Conservation (phyloP, 306 rosid genomes). For the Phaseolus lunatus region DNA sequence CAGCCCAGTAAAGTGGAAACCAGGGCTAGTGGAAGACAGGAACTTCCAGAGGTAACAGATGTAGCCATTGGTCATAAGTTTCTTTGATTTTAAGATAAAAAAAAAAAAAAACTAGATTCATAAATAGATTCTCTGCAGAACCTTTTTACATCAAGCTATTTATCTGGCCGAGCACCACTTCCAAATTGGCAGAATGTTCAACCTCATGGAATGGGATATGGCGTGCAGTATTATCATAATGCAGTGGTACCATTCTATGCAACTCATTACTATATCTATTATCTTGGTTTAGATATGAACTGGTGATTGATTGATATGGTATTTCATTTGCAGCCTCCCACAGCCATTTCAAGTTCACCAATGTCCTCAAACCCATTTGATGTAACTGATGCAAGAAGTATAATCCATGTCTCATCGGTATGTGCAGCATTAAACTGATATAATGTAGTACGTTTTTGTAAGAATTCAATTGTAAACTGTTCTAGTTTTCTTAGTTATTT, state of each 20-base stretch:
- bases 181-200: slow-evolving; percentile 67
- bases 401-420: slow-evolving; percentile 58
- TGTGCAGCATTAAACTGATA: slow-evolving; percentile 43
- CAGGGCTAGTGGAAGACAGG: slow-evolving; percentile 59
- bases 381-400: slow-evolving; percentile 48
- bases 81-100: neutral
- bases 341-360: slow-evolving; percentile 52
- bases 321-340: slow-evolving; percentile 57
- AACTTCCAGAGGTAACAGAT: slow-evolving; percentile 72
- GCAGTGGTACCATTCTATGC: slow-evolving; percentile 50
- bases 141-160: slow-evolving; percentile 65
- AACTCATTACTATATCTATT: neutral
- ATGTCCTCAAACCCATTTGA: slow-evolving; percentile 74
- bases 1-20: slow-evolving; percentile 49
- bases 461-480: neutral
- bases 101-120: slow-evolving; percentile 8
- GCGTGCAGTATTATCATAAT: slow-evolving; percentile 68
- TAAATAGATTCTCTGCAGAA: slow-evolving; percentile 63
- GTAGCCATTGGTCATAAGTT: slow-evolving; percentile 21
- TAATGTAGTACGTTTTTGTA: neutral
- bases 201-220: slow-evolving; percentile 59
- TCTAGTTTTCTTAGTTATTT: neutral
- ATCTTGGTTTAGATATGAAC: slow-evolving; percentile 25
- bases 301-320: slow-evolving; percentile 22
- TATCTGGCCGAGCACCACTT: slow-evolving; percentile 53